Base-by-base conservation (phyloP, 2,329 filamentous ascomycete species). In the Dothideomycetes sp. region DNA sequence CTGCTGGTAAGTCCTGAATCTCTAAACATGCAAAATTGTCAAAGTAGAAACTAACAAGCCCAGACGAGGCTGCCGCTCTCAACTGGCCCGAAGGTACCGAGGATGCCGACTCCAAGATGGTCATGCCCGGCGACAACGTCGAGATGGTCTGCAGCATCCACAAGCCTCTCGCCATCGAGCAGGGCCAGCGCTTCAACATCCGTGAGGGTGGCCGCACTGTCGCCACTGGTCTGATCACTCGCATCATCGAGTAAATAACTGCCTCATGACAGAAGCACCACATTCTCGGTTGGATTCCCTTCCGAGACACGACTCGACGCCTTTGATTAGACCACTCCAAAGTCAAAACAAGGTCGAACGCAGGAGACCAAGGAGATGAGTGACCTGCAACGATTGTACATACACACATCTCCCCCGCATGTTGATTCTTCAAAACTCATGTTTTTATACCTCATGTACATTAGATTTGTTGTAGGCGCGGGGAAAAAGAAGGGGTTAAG, bases 91-190 rank as follows among this genome's bases (percentile, higher is more conserved):
- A 91, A 55, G 84, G 82, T 47, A 81, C 74, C 47, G 79, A 81
- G 62, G 81, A 89, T 53, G 65, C 73, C 44, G 61, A 72, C 48
- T 69, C 68, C 63, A 88, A 85, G 73, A 83, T 87, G 71, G 81
- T 95, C 65, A 93, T 94, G 87, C 91, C 91, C 38, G 91, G 91
- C 64, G 91, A 98, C 76, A 98, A 98, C 67, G 79, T 94, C 51
- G 91, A 98, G 74, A 95, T 98, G 88, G 70, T 91, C 49, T 83
- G 87, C 62, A 77, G 81, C 55, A 79, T 94, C 58, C 77, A 86
- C 66, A 72, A 83, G 65, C 85, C 89, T 47, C 77, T 93, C 56
- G 89, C 89, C 44, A 68, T 95, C 48, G 91, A 98, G 70, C 69
- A 77, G 47, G 89, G 91, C 53, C 86, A 95, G 72, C 84, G 91